Evolutionary conservation across 441 rosid genomes (phyloP).

Genomic region (Populus hybrid): DNA sequence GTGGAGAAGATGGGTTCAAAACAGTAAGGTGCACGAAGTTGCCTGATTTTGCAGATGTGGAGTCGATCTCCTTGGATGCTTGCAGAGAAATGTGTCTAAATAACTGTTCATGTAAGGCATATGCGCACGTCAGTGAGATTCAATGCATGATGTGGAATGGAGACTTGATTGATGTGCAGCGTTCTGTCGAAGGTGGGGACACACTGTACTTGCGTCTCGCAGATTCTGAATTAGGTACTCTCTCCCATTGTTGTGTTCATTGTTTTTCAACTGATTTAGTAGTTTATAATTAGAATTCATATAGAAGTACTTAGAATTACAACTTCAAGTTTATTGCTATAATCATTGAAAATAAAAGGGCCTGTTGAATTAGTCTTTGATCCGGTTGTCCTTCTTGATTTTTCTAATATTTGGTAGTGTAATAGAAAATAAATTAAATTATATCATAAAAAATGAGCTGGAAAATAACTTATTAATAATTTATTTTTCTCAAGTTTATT

Average conservation of each 20-base stretch:
- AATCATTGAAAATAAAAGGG: no score
- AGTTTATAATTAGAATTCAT: not conserved
- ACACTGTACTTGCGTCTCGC: slow-evolving; percentile 49
- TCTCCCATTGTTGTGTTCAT: not conserved
- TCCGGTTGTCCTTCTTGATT: no score
- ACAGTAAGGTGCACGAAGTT: slow-evolving; percentile 42
- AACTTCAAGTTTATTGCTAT: no score
- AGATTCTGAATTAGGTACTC: slow-evolving; percentile 60
- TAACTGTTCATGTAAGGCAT: slow-evolving; percentile 73
- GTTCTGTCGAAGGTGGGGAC: slow-evolving; percentile 36
- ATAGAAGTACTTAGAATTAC: not conserved
- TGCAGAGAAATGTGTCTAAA: slow-evolving; percentile 44
- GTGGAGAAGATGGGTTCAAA: slow-evolving; percentile 48
- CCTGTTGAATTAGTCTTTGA: no score
- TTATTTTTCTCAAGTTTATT: no score
- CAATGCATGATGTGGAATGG: slow-evolving; percentile 75
- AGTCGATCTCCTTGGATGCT: slow-evolving; percentile 1
- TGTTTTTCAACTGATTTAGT: not conserved
- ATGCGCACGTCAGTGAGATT: slow-evolving; percentile 33
- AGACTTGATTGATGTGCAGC: slow-evolving; percentile 63
- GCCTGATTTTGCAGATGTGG: slow-evolving; percentile 58
- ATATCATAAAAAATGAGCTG: no score
- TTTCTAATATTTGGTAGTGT: no score
- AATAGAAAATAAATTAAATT: no score
- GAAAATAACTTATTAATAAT: no score